Evolutionary conservation across 1,284 basidiomycete species (phyloP).

Genomic region (Melampsora abietis-canadensis): DNA sequence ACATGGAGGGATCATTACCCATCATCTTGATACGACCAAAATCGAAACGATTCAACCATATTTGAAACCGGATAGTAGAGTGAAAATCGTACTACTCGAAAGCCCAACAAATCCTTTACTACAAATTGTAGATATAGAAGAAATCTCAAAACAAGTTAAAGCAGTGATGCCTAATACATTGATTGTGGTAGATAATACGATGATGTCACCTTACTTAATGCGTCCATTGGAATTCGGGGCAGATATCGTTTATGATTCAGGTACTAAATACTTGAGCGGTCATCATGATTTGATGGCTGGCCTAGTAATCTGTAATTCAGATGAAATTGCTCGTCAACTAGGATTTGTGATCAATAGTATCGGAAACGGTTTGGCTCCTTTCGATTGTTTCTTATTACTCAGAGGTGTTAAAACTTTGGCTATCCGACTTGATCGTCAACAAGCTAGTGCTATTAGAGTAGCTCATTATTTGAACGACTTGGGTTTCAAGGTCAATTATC

Average conservation of each 20-base stretch:
- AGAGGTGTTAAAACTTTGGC: constrained; percentile 96
- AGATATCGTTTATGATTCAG: constrained; percentile 96
- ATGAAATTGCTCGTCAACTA: constrained; percentile 83
- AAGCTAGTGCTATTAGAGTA: constrained; percentile 75
- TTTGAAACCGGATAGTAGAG: constrained; percentile 66
- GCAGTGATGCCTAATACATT: constrained; percentile 71
- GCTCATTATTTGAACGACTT: constrained; percentile 78
- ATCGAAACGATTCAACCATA: constrained; percentile 64
- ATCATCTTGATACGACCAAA: constrained; percentile 90
- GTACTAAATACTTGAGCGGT: constrained; percentile 94
- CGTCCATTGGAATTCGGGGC: constrained; percentile 91
- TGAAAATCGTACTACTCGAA: constrained; percentile 88
- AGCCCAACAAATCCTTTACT: constrained; percentile 95
- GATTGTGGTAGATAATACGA: constrained; percentile 95
- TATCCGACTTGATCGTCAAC: constrained; percentile 92
- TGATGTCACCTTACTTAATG: constrained; percentile 99
- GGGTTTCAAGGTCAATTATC: constrained; percentile 92
- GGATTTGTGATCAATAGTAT: constrained; percentile 93
- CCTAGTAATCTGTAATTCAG: constrained; percentile 83
- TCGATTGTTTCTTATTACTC: constrained; percentile 91
- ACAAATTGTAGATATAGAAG: constrained; percentile 86
- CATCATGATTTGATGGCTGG: constrained; percentile 99
- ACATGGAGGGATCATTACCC: constrained; percentile 82
- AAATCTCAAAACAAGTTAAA: constrained; percentile 75
- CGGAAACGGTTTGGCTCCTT: constrained; percentile 92